These are phyloP conservation scores for Cutaneotrichosporon dermatis DNA, from an alignment of 1,284 basidiomycete genomes.

Conservation along the genomic window DNA sequence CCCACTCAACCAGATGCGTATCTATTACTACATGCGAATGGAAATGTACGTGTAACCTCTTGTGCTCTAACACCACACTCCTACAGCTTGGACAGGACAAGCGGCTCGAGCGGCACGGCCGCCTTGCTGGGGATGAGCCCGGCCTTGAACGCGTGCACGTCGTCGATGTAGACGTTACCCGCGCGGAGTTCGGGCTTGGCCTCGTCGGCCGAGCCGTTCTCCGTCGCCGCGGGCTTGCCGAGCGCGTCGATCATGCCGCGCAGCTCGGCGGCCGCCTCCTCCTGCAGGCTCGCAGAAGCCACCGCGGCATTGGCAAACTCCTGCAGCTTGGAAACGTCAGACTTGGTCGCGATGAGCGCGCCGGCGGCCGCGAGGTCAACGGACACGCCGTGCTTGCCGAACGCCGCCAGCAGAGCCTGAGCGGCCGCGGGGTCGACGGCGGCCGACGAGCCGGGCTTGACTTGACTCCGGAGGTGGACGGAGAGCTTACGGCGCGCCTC, in stretches of 20 bases:
- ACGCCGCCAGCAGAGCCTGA: slow-evolving; percentile 59
- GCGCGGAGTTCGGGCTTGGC: slow-evolving; percentile 53
- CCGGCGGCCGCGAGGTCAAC: slow-evolving; percentile 54
- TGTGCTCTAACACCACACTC: not conserved
- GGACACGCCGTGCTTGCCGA: slow-evolving; percentile 56
- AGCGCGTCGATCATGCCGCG: slow-evolving; percentile 57
- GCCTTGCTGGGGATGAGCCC: slow-evolving; percentile 52
- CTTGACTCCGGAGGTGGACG: slow-evolving; percentile 68
- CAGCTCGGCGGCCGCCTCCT: slow-evolving; percentile 55
- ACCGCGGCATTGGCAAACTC: slow-evolving; percentile 51
- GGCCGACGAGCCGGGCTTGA: slow-evolving; percentile 18
- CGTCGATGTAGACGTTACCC: slow-evolving; percentile 61
- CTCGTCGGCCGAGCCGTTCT: slow-evolving; percentile 47
- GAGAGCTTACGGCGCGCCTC: slow-evolving; percentile 70
- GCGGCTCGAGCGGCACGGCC: slow-evolving; percentile 50
- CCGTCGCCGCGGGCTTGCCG: slow-evolving; percentile 51
- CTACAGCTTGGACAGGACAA: slow-evolving; percentile 34
- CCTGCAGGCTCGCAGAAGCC: slow-evolving; percentile 26
- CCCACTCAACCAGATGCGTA: too few relatives aligned
- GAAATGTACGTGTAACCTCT: not conserved
- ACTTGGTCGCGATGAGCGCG: slow-evolving; percentile 54
- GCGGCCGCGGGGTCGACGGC: slow-evolving; percentile 65
- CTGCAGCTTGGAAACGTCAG: slow-evolving; percentile 54
- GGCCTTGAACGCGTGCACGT: slow-evolving; percentile 68
- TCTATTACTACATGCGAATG: too few relatives aligned